Evolutionary conservation across 176 grass and related monocot genomes (phyloP).

Genomic region (Panicum miliaceum): DNA sequence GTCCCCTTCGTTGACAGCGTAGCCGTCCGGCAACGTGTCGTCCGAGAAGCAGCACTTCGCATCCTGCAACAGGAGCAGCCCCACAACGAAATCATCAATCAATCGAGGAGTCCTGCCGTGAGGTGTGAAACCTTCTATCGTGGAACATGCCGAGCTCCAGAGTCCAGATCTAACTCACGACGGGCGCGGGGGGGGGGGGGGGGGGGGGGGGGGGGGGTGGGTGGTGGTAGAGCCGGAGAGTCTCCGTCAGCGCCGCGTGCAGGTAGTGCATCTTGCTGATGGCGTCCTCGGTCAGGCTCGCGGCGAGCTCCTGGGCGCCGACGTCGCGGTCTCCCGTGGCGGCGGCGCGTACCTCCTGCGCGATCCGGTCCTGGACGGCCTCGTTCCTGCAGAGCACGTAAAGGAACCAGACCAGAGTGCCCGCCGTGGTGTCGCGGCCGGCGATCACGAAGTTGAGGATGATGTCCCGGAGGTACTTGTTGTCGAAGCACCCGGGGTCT

Average conservation of each 20-base stretch:
- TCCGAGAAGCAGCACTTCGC: constrained; percentile 73
- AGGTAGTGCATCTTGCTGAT: constrained; percentile 75
- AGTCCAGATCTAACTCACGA: constrained; percentile 47
- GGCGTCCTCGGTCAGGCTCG: constrained; percentile 52
- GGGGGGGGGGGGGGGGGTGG: too few species aligned
- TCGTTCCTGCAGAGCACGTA: constrained; percentile 54
- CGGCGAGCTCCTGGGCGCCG: constrained; percentile 20
- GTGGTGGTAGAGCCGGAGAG: constrained; percentile 70
- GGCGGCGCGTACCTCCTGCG: constrained; percentile 47
- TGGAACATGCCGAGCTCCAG: not conserved
- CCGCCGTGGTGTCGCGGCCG: constrained; percentile 73
- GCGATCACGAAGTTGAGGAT: constrained; percentile 78
- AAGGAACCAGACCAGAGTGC: constrained; percentile 70
- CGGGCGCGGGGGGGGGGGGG: constrained; percentile 64
- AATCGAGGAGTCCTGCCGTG: not conserved
- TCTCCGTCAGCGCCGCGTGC: constrained; percentile 75
- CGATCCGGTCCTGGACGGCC: constrained; percentile 51
- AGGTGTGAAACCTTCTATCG: too few species aligned
- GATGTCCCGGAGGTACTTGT: constrained; percentile 76
- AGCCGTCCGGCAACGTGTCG: constrained; percentile 75
- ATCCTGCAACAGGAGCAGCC: constrained; percentile 35
- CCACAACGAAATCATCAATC: not conserved
- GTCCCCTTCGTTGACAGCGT: constrained; percentile 67
- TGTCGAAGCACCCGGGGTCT: constrained; percentile 44
- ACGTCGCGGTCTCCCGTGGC: constrained; percentile 28